Base-by-base conservation (phyloP, 305 asterid species). In the Petunia hybrid region DNA sequence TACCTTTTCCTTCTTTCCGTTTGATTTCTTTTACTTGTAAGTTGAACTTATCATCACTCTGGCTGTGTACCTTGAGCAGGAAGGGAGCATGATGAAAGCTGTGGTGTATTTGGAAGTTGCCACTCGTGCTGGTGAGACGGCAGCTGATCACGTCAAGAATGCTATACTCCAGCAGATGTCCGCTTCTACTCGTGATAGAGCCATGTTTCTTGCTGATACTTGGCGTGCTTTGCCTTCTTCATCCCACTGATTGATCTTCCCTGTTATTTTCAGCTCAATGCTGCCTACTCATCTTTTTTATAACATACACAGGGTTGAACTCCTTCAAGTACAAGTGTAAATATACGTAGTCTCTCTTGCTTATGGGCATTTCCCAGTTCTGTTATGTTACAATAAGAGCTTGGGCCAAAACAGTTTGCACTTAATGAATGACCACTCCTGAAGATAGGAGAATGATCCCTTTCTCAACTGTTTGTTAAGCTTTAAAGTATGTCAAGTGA, bases 81-180 rank as follows among this genome's bases (percentile, higher is more conserved):
- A 94, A 90, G 93, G 96, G 61, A 93, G 94, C 68, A 88, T 90
- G 92, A 84, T 89, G 87, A 91, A 90, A 85, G 97, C 98, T 38
- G 88, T 91, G 81, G 92, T 91, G 77, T 94, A 95, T 85, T 82
- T 95, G 83, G 99, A 95, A 84, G 93, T 94, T 68, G 97, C 98
- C 22, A 81, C 83, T 0, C 89, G 97, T 65, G 91, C 92, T 9
- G 99, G 98, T 56, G 98, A 91, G 86, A 80, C 76, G 57, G 88
- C 91, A 22, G 98, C 98, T 6, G 79, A 81, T 78, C 91, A 83
- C 81, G 93, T 88, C 0, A 93, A 87, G 84, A 80, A 87, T 46
- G 91, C 80, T 51, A 74, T 90, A 80, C 85, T 92, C 59, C 92
- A 88, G 70, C 87, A 85, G 55, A 87, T 95, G 7, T 80, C 97